Evolutionary conservation across 2,329 filamentous ascomycete species (phyloP).

Genomic region (Aureobasidium subglaciale): DNA sequence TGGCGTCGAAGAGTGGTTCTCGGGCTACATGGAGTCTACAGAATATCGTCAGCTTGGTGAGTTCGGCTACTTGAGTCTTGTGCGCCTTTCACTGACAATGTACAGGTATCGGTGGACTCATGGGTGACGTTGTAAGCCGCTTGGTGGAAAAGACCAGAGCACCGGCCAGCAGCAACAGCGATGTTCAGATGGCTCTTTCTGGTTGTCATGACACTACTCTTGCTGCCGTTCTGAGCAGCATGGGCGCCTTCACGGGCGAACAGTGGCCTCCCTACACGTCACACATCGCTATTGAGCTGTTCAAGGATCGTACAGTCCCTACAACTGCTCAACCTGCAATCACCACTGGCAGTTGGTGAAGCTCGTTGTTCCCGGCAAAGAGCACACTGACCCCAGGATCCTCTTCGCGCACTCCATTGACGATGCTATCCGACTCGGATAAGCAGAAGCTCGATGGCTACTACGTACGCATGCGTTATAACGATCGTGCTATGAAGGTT

Average conservation of each 20-base stretch:
- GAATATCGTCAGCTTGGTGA: conserved; percentile 11
- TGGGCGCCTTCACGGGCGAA: conserved; percentile 65
- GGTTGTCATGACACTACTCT: conserved; percentile 94
- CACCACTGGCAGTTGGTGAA: conserved; percentile 29
- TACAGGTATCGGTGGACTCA: conserved; percentile 75
- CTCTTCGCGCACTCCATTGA: conserved; percentile 46
- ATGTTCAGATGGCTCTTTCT: conserved; percentile 67
- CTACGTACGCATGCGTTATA: conserved; percentile 87
- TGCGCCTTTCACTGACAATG: conserved; percentile 45
- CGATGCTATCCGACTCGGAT: conserved; percentile 51
- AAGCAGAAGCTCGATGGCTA: conserved; percentile 60
- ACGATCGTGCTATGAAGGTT: conserved; percentile 72
- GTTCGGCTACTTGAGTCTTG: neutral
- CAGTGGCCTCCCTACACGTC: conserved; percentile 92
- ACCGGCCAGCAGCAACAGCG: conserved; percentile 37
- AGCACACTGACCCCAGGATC: conserved; percentile 15
- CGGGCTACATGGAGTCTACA: conserved; percentile 2
- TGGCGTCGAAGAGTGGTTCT: conserved; percentile 84
- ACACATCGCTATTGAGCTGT: conserved; percentile 85
- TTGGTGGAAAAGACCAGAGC: conserved; percentile 39
- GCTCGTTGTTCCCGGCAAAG: conserved; percentile 27
- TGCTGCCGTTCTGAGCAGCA: conserved; percentile 65
- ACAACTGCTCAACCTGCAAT: conserved; percentile 23
- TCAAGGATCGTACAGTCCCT: conserved; percentile 46
- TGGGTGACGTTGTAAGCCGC: conserved; percentile 68